Evolutionary conservation across 2,329 filamentous ascomycete genomes (phyloP), one percentile per base, ranked within the genome.

Genomic region (Leptographium lundbergii): DNA sequence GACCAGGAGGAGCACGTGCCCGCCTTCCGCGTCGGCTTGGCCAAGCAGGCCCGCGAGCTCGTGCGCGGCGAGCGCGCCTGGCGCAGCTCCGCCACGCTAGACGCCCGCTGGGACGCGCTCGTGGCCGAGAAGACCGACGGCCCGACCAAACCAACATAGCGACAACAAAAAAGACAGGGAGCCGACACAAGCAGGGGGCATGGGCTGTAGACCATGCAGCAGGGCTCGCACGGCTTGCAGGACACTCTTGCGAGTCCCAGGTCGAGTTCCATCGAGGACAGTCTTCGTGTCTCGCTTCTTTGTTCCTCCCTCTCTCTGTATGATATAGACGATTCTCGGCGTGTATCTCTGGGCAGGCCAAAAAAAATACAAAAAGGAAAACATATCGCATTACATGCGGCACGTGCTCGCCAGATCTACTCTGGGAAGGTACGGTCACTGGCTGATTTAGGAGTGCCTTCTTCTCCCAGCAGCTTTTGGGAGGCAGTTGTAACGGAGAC

Each of bases 31-130:
- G 65, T 71, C 59, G 67, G 73, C 60, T 64, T 82, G 66, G 77
- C 76, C 61, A 71, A 78, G 68, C 80, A 87, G 72, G 88, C 87
- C 22, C 76, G 81, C 73, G 75, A 77, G 66, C 67, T 91, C 66
- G 70, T 88, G 63, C 72, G 75, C 56, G 82, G 84, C 24, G 77
- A 81, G 69, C 74, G 79, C 66, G 75, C 75, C 63, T 91, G 88
- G 87, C 75, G 69, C 48, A 78, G 77, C 61, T 17, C 29, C 1
- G 17, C 22, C 39, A 27, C 13, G 53, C 45, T 51, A 14, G 54
- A 56, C 58, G 54, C 45, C 32, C 53, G 54, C 11, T 56, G 58
- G 53, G 32, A 53, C n/a, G 36, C 22, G 14, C 4, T 27, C 17
- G 42, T 14, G 19, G 42, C 25, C 24, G 54, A 48, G 5, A 22